phyloP scores from a whole-genome alignment of 495 filamentous ascomycete species.

The Cercophora samala region DNA sequence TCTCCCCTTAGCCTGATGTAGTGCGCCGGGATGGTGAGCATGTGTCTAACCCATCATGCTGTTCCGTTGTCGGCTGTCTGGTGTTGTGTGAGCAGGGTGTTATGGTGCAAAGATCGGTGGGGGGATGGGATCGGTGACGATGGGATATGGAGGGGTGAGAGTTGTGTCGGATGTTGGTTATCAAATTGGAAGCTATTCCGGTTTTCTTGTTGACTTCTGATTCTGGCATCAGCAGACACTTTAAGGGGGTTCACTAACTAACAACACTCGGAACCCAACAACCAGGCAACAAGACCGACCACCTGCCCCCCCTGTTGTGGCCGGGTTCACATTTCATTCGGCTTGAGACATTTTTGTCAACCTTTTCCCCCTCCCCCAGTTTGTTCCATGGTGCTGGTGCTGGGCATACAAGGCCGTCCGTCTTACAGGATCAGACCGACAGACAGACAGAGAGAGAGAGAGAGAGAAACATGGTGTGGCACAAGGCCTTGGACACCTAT shows the following conservation, averaged over 20 bases:
- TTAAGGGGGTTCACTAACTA: too few relatives aligned
- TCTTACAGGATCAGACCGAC: background rate
- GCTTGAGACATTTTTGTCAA: conserved; percentile 7
- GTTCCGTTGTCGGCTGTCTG: background rate
- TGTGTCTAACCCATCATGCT: conserved; percentile 1
- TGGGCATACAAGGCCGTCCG: too few relatives aligned
- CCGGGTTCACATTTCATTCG: background rate
- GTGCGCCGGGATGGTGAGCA: conserved; percentile 7
- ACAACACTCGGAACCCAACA: background rate
- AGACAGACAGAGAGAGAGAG: too few relatives aligned
- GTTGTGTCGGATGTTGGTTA: too few relatives aligned
- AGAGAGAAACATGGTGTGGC: conserved; percentile 7
- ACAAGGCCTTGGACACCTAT: background rate
- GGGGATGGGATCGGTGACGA: too few relatives aligned
- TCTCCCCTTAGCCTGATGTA: conserved; percentile 14
- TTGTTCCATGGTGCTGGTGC: background rate
- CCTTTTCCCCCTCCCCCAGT: background rate
- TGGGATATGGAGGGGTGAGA: too few relatives aligned
- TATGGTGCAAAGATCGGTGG: background rate
- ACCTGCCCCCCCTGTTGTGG: background rate
- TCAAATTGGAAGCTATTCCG: background rate
- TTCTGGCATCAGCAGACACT: too few relatives aligned
- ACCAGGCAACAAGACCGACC: background rate
- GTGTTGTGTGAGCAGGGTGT: background rate
- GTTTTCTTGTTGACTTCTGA: too few relatives aligned